Evolutionary conservation across 1,284 basidiomycete species (phyloP).

Genomic region (Psilocybe mexicana): DNA sequence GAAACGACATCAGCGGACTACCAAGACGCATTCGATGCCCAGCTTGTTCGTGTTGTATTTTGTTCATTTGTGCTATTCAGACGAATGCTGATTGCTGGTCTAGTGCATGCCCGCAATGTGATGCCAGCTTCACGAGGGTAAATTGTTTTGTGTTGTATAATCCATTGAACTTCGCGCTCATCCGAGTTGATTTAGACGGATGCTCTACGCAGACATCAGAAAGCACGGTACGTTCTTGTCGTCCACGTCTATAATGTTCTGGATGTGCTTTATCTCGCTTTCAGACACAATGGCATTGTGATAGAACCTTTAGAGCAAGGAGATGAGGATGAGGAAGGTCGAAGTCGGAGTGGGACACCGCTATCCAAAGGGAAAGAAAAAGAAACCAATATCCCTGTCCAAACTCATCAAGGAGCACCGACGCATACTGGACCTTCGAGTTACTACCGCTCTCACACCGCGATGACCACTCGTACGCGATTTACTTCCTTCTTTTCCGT

Average conservation of each 20-base stretch:
- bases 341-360: conserved; percentile 53
- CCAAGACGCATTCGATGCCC: conserved; percentile 68
- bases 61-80: conserved; percentile 5
- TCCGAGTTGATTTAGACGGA: conserved; percentile 44
- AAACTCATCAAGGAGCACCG: conserved; percentile 33
- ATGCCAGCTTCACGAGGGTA: conserved; percentile 74
- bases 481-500: not conserved
- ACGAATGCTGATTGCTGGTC: conserved; percentile 15
- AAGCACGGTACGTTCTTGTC: conserved; percentile 51
- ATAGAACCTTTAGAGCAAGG: conserved; percentile 49
- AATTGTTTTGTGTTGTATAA: conserved; percentile 20
- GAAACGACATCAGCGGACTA: conserved; percentile 75
- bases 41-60: conserved; percentile 54
- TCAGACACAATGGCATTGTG: conserved; percentile 68
- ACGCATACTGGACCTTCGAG: conserved; percentile 44
- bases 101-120: conserved; percentile 74
- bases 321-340: conserved; percentile 40
- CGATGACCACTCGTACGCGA: conserved; percentile 29
- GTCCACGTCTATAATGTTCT: conserved; percentile 14
- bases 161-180: conserved; percentile 7
- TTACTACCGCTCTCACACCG: conserved; percentile 65
- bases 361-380: conserved; percentile 43
- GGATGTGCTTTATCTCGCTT: not conserved
- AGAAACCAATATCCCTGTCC: conserved; percentile 24
- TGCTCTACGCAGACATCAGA: conserved; percentile 61